Evolutionary conservation across 805 yeast genomes (phyloP), one percentile per base, ranked within the genome.

Genomic region (Starmerella apicola): DNA sequence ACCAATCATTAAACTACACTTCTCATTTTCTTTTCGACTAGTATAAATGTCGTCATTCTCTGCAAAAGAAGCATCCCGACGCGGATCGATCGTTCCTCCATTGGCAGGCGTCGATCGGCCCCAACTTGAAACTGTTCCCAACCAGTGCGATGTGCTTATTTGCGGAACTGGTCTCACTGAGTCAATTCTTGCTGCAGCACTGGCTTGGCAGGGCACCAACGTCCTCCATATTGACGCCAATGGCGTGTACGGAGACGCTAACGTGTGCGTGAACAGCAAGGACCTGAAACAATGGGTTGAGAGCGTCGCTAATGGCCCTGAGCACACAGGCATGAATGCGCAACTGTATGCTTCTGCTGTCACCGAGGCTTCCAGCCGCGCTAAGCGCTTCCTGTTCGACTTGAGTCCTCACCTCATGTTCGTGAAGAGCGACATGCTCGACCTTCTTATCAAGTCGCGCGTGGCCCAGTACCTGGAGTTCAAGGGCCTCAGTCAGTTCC

Each of bases 191-290:
- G 95, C 97, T 0, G 94, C 96, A 10, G 88, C 96, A 0, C 67
- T 91, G 34, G 80, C 96, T 10, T 91, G 98, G 97, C 95, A 84
- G 52, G 98, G 98, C n/a, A 76, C 91, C n/a, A 76, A 71, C 48
- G 96, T 91, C 7, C 64, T 91, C 32, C 98, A 91, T 56, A 74
- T 91, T 23, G 98, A 91, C 58, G 66, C 76, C 32, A 80, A 85
- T 55, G 69, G 74, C 22, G 78, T 82, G 57, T 91, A 91, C 54
- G 98, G 98, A 17, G 97, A 86, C 57, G 70, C 79, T 26, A 70
- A 78, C 36, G 85, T 96, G 5, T 81, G 95, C 3, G 62, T 91
- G 37, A 81, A 94, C 17, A 72, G 85, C 35, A 94, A 84, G 49
- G 95, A 91, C 60, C 60, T 85, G 46, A 78, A 77, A 55, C 67